Conservation (phyloP, 2,329 filamentous ascomycete genomes). For the Neofusicoccum parvum region DNA sequence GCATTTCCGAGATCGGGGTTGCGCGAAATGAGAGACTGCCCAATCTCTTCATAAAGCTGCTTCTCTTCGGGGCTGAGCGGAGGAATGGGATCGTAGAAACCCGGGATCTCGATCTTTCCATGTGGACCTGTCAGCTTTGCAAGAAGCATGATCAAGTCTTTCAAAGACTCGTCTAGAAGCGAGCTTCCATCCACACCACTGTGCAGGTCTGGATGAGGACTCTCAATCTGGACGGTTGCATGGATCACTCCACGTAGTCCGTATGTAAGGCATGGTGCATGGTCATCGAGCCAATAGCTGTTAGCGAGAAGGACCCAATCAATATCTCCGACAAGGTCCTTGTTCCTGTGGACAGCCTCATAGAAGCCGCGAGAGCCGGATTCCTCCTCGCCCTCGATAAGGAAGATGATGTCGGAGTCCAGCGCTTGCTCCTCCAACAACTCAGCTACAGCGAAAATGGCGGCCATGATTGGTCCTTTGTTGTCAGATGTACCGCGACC, state of each 20-base stretch:
- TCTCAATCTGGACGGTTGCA: constrained; percentile 85
- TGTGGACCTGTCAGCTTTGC: constrained; percentile 78
- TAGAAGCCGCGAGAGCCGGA: constrained; percentile 90
- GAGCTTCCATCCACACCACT: constrained; percentile 95
- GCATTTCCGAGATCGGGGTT: constrained; percentile 67
- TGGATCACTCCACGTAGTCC: constrained; percentile 92
- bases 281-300: constrained; percentile 97
- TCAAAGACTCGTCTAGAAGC: constrained; percentile 86
- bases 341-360: constrained; percentile 76
- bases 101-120: constrained; percentile 81
- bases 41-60: constrained; percentile 81
- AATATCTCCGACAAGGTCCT: constrained; percentile 81
- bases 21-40: constrained; percentile 71
- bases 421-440: constrained; percentile 81
- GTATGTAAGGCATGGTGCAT: constrained; percentile 93
- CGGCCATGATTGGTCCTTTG: constrained; percentile 93
- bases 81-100: constrained; percentile 84
- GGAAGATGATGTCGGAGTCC: constrained; percentile 84
- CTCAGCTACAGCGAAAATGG: constrained; percentile 90
- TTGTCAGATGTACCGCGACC: constrained; percentile 97
- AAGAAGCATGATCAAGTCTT: constrained; percentile 83
- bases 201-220: constrained; percentile 84
- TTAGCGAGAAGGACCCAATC: constrained; percentile 96
- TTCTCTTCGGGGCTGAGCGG: constrained; percentile 75
- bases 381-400: constrained; percentile 97